Conservation (phyloP, 192 early-diverging fungal species). For the Backusella circina region DNA sequence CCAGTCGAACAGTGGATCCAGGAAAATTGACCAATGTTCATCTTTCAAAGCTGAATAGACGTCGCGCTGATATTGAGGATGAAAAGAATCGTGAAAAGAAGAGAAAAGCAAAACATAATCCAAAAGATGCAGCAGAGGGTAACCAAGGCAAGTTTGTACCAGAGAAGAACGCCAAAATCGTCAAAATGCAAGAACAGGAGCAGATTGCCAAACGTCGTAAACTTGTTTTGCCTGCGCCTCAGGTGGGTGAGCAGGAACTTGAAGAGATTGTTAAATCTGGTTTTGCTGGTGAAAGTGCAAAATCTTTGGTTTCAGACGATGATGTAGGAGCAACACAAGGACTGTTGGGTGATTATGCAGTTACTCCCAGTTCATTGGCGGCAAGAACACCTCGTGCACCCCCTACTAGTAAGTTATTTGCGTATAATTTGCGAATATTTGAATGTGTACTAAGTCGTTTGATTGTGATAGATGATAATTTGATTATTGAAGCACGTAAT, state of each 20-base stretch:
- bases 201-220: slow-evolving; percentile 70
- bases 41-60: slow-evolving; percentile 84
- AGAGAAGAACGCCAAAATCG: slow-evolving; percentile 43
- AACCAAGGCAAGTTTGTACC: slow-evolving; percentile 61
- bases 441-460: not conserved
- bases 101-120: slow-evolving; percentile 54
- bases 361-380: slow-evolving; percentile 48
- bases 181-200: slow-evolving; percentile 66
- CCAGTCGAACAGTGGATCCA: slow-evolving; percentile 51
- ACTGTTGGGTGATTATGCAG: slow-evolving; percentile 73
- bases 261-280: slow-evolving; percentile 92
- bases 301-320: slow-evolving; percentile 61
- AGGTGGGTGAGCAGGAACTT: slow-evolving; percentile 86
- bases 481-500: slow-evolving; percentile 82
- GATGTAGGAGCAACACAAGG: slow-evolving; percentile 53
- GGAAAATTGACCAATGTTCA: slow-evolving; percentile 68
- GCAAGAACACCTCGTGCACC: slow-evolving; percentile 62
- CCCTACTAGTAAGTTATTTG: slow-evolving; percentile 26
- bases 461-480: slow-evolving; percentile 45
- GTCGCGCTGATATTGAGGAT: slow-evolving; percentile 79
- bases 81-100: slow-evolving; percentile 80
- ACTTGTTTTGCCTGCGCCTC: slow-evolving; percentile 84
- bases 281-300: slow-evolving; percentile 71
- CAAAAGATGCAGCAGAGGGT: slow-evolving; percentile 45
- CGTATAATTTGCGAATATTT: not conserved